Base-by-base conservation (phyloP, 140 eudicot genomes). In the Bidens hawaiensis region DNA sequence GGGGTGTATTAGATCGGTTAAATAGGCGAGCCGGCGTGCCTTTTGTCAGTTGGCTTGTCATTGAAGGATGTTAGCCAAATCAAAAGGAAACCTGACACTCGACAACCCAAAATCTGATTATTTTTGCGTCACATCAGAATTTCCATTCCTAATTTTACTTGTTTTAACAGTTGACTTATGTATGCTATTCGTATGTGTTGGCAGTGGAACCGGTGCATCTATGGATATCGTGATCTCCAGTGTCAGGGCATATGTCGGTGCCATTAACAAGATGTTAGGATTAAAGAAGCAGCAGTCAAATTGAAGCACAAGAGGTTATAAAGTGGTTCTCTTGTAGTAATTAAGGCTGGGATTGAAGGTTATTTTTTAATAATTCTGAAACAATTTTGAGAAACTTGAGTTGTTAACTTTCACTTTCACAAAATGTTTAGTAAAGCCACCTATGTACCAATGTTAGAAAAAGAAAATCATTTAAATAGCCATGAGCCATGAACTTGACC, bases 161-260 rank as follows among this genome's bases (percentile, higher is more conserved):
- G 54, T 18, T 19, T 47, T 17, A 19, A 19, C 54, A 7, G 4
- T 30, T 57, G 43, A 62, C 19, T n/a, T 36, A n/a, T n/a, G n/a
- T n/a, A 3, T 26, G 22, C n/a, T 23, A 41, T 52, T 9, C 15
- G 5, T 34, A 2, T 12, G 6, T 69, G 25, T 52, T 72, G 58
- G 53, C 89, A 93, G 99, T 70, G 99, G 99, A 64, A 93, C 89
- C 2, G 95, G 96, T 45, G 94, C 99, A 57, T 86, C 86, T 4
- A 77, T 93, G 95, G 96, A 93, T 77, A 83, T 93, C 25, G 96
- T 93, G 3, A 80, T 93, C 50, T 85, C 99, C 14, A 93, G 99
- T 71, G 95, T 88, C 60, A 85, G 95, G 62, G 99, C 96, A 38
- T 87, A 87, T 65, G 71, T 87, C 61, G 84, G 91, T 74, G 96